Conservation (phyloP, 257 asterid species). For the Paraleonurus japonicus region DNA sequence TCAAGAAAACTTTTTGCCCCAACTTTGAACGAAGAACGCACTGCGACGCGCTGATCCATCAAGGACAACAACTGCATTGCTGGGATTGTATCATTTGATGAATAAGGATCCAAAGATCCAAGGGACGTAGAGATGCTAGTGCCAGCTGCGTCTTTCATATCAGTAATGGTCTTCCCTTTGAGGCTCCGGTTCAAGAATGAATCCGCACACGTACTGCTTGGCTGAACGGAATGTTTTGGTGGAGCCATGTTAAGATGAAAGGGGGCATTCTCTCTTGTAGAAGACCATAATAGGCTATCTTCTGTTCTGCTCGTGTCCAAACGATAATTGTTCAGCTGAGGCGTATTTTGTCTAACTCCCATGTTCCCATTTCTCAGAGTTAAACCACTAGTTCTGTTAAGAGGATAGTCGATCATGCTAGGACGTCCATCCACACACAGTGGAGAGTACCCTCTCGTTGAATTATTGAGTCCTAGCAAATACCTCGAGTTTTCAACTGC, state of each 20-base stretch:
- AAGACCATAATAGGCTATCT: conserved; percentile 34
- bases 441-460: conserved; percentile 27
- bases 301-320: conserved; percentile 24
- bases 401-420: conserved; percentile 28
- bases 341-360: conserved; percentile 22
- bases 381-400: conserved; percentile 29
- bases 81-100: conserved; percentile 61
- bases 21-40: conserved; percentile 35
- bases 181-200: conserved; percentile 28
- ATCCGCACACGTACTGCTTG: conserved; percentile 18
- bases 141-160: conserved; percentile 19
- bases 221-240: conserved; percentile 27
- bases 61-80: conserved; percentile 78
- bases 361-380: conserved; percentile 19
- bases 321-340: conserved; percentile 30
- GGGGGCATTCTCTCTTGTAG: conserved; percentile 29
- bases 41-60: conserved; percentile 54
- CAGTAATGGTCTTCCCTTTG: conserved; percentile 34
- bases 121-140: conserved; percentile 20
- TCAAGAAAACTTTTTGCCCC: conserved; percentile 39
- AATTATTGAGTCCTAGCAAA: conserved; percentile 22
- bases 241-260: conserved; percentile 32
- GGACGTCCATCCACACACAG: conserved; percentile 29
- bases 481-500: conserved; percentile 42
- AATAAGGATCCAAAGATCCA: conserved; percentile 48